phyloP scores from a whole-genome alignment of 345 rosid species.

The Turnera subulata region DNA sequence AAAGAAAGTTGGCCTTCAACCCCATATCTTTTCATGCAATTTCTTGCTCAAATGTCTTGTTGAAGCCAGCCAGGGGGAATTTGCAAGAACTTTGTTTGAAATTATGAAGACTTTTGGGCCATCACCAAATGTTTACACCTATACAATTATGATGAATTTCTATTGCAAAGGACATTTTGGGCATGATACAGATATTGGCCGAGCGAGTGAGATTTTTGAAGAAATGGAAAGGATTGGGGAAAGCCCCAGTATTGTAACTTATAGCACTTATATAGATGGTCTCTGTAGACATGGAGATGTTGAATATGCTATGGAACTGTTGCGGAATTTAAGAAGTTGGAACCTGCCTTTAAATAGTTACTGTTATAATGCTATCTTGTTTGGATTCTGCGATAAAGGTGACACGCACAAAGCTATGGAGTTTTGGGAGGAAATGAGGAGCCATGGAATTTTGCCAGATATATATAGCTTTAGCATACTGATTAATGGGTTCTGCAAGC shows the following conservation, averaged over 20 bases:
- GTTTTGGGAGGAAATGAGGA: constrained; percentile 47
- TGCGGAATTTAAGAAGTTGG: constrained; percentile 21
- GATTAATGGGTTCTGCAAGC: constrained; percentile 45
- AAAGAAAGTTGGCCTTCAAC: constrained; percentile 29
- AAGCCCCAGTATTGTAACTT: constrained; percentile 37
- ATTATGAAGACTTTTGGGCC: constrained; percentile 44
- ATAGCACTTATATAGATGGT: constrained; percentile 37
- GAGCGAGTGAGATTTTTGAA: constrained; percentile 31
- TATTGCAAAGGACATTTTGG: constrained; percentile 33
- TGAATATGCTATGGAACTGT: constrained; percentile 28
- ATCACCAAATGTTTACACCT: constrained; percentile 44
- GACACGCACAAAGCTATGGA: constrained; percentile 30
- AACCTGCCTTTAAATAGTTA: constrained; percentile 32
- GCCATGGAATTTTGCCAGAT: constrained; percentile 32
- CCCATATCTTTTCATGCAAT: constrained; percentile 40
- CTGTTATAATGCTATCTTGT: constrained; percentile 52
- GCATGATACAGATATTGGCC: constrained; percentile 15
- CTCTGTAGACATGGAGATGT: constrained; percentile 40
- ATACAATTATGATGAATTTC: constrained; percentile 43
- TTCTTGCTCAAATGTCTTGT: constrained; percentile 52
- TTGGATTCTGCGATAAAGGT: constrained; percentile 45
- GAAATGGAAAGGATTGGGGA: constrained; percentile 40
- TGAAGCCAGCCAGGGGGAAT: constrained; percentile 30
- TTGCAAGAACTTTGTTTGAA: constrained; percentile 27
- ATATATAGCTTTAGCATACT: constrained; percentile 47